Evolutionary conservation across 2,329 filamentous ascomycete genomes (phyloP).

Genomic region (Eutypella sp.): DNA sequence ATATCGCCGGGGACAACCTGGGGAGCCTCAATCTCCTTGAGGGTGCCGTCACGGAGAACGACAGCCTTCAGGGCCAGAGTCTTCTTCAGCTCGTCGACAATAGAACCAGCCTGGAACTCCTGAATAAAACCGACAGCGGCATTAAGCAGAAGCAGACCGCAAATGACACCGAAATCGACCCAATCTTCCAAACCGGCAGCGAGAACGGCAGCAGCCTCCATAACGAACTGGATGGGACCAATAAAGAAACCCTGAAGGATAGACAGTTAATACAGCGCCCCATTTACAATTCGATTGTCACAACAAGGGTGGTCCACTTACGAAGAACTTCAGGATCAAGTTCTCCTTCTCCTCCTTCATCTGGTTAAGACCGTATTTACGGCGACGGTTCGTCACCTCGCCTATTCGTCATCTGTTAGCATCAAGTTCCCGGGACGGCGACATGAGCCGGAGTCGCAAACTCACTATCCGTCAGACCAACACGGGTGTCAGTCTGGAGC

Average conservation of each 20-base stretch:
- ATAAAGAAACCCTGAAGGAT: constrained; percentile 67
- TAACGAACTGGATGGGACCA: constrained; percentile 88
- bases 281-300: too few species aligned
- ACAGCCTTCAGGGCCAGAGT: constrained; percentile 83
- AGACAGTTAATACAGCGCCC: constrained; percentile 3
- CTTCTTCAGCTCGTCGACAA: constrained; percentile 88
- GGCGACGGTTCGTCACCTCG: constrained; percentile 38
- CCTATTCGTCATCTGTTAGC: constrained; percentile 10
- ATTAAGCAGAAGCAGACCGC: constrained; percentile 76
- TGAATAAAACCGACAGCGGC: constrained; percentile 82
- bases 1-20: constrained; percentile 89
- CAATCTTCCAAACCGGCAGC: constrained; percentile 82
- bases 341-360: constrained; percentile 93
- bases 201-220: constrained; percentile 80
- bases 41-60: constrained; percentile 73
- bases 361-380: constrained; percentile 75
- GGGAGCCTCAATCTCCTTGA: constrained; percentile 74
- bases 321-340: constrained; percentile 71
- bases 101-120: constrained; percentile 84
- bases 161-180: constrained; percentile 93
- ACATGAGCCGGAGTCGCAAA: constrained; percentile 43
- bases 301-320: constrained; percentile 8
- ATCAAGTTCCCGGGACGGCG: constrained; percentile 49
- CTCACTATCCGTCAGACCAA: constrained; percentile 68
- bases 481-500: constrained; percentile 68